Conservation (phyloP, 2,329 filamentous ascomycete genomes). For the Dothiorella sarmentorum region DNA sequence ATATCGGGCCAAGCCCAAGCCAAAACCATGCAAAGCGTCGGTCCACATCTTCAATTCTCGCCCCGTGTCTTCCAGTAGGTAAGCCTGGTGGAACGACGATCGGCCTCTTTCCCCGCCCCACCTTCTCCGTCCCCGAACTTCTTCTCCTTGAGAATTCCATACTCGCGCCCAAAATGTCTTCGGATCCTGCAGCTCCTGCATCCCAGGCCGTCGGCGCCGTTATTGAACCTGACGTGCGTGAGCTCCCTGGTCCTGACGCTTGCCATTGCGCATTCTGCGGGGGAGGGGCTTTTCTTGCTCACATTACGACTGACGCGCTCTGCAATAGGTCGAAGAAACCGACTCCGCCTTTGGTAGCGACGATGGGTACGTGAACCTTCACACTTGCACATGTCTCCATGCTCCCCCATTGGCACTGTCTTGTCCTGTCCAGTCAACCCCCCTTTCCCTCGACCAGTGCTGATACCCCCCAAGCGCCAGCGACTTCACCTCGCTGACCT, state of each 20-base stretch:
- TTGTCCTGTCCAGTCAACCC: neutral
- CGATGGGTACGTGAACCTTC: neutral
- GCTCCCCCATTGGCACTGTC: no score
- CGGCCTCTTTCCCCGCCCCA: neutral
- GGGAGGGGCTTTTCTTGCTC: no score
- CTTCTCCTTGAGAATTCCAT: no score
- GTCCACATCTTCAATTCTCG: neutral
- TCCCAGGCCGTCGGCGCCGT: neutral
- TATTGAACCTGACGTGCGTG: conserved; percentile 4
- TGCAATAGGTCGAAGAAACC: neutral
- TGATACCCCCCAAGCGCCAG: neutral
- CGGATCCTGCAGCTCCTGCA: neutral
- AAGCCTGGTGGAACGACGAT: no score
- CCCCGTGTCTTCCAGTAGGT: no score
- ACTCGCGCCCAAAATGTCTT: neutral
- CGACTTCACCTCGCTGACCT: conserved; percentile 4
- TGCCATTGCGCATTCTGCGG: no score
- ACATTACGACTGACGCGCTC: neutral
- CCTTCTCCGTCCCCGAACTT: neutral
- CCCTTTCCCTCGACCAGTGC: neutral
- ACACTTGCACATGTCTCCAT: neutral
- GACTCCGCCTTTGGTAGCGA: conserved; percentile 6
- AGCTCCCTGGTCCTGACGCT: neutral
- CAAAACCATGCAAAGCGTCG: neutral
- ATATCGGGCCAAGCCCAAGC: neutral